phyloP scores from a whole-genome alignment of 257 asterid genomes.

The Solanum dulcamara region DNA sequence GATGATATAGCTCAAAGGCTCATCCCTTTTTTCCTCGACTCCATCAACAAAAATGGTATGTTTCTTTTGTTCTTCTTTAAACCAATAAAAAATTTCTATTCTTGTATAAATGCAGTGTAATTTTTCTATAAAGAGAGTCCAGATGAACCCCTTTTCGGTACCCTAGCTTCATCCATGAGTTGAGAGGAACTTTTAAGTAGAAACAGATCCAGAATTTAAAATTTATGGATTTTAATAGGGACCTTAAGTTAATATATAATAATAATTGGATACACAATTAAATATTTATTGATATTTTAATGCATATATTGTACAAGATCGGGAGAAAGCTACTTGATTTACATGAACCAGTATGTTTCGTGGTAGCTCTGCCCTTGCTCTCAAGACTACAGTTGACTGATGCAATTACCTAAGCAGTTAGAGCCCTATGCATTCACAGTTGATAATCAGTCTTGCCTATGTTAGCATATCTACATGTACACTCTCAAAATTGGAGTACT shows the following conservation, averaged over 20 bases:
- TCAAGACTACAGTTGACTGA: neutral
- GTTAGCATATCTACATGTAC: neutral
- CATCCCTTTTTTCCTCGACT: neutral
- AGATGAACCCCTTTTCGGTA: neutral
- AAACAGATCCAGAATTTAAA: neutral
- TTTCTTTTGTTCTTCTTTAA: neutral
- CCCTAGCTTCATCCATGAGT: no score
- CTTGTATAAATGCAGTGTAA: no score
- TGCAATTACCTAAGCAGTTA: neutral
- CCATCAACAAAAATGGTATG: slow-evolving; percentile 23
- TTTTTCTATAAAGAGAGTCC: no score
- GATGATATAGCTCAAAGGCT: slow-evolving; percentile 23
- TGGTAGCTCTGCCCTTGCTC: neutral
- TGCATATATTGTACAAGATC: no score
- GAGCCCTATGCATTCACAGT: neutral
- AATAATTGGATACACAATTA: no score
- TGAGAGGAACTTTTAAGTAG: no score
- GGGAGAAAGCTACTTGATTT: no score
- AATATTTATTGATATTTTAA: no score
- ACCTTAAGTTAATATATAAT: no score
- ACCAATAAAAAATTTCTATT: neutral
- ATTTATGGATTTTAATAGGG: no score
- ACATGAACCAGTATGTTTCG: no score
- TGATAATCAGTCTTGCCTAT: neutral
- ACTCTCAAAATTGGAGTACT: no score